Conservation (phyloP, 208 protist species). For the Porcisia hertigi region DNA sequence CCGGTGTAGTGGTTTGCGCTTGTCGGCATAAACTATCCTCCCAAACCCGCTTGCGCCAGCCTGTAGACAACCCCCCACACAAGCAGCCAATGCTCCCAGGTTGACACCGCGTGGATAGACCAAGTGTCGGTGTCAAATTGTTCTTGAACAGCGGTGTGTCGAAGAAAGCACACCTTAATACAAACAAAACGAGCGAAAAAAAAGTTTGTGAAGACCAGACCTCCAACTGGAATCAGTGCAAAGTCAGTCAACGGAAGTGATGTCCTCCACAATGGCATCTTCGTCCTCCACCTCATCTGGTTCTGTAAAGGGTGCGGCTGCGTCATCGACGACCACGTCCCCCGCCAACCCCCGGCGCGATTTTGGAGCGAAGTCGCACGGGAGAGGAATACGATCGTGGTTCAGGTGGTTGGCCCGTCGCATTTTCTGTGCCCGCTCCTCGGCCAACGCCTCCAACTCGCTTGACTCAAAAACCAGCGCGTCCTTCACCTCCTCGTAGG, state of each 20-base stretch:
- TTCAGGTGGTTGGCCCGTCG: slow-evolving; percentile 25
- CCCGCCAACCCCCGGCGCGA: not conserved
- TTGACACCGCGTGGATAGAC: no score
- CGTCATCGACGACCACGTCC: not conserved
- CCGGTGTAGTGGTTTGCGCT: no score
- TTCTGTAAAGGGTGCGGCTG: not conserved
- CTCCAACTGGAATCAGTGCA: not conserved
- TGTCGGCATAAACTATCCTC: no score
- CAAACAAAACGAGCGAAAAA: not conserved
- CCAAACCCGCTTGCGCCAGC: no score
- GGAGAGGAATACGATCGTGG: slow-evolving; percentile 31
- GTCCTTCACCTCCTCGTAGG: slow-evolving; percentile 83
- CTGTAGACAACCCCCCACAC: no score
- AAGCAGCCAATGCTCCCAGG: no score
- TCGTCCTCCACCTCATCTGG: slow-evolving; percentile 20
- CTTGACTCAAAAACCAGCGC: slow-evolving; percentile 69
- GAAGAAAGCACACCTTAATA: not conserved
- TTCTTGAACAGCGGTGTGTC: not conserved
- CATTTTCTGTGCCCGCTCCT: slow-evolving; percentile 31
- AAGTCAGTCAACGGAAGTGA: slow-evolving; percentile 26
- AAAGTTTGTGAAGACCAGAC: not conserved
- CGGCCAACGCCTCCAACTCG: slow-evolving; percentile 54
- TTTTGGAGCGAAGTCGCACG: slow-evolving; percentile 30
- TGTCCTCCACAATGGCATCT: slow-evolving; percentile 54
- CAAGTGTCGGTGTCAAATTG: not conserved